These are phyloP conservation scores for Triticum dicoccoides DNA, from an alignment of 176 grass and related monocot species.

Conservation along the genomic window DNA sequence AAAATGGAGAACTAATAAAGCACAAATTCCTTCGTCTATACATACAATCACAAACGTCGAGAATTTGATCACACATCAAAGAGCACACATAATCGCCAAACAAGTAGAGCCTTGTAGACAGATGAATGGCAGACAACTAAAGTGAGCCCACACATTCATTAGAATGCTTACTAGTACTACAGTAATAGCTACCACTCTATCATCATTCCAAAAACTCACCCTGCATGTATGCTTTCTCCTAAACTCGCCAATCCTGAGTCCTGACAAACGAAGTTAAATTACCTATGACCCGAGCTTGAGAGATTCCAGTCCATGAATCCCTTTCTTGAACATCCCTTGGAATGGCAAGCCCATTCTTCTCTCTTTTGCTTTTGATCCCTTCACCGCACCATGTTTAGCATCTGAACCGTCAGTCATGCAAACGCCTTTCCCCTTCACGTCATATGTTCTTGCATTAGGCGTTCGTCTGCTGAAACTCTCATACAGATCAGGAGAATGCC, in stretches of 20 bases:
- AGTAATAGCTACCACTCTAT: background rate
- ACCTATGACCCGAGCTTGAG: conserved; percentile 23
- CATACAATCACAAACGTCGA: background rate
- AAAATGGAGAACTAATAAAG: background rate
- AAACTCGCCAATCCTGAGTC: background rate
- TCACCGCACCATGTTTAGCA: background rate
- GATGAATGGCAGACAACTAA: background rate
- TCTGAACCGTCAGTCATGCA: background rate
- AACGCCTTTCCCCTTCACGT: conserved; percentile 41
- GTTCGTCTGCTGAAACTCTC: conserved; percentile 38
- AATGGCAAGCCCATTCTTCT: conserved; percentile 12
- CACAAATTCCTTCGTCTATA: background rate
- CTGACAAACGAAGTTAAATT: background rate
- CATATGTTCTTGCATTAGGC: background rate
- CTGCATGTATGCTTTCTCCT: background rate
- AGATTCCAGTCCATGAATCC: conserved; percentile 34
- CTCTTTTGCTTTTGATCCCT: conserved; percentile 24
- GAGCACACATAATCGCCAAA: conserved; percentile 20
- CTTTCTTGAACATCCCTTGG: conserved; percentile 41
- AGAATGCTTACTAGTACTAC: background rate
- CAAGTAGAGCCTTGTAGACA: background rate
- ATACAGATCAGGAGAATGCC: conserved; percentile 29
- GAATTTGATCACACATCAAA: background rate
- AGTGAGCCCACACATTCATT: conserved; percentile 2
- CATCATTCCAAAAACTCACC: background rate